A percentile compares a stretch with the other conserved stretches of the same genome.
Conservation (phyloP, 2,329 filamentous ascomycete species). For the Penicillium sp. region DNA sequence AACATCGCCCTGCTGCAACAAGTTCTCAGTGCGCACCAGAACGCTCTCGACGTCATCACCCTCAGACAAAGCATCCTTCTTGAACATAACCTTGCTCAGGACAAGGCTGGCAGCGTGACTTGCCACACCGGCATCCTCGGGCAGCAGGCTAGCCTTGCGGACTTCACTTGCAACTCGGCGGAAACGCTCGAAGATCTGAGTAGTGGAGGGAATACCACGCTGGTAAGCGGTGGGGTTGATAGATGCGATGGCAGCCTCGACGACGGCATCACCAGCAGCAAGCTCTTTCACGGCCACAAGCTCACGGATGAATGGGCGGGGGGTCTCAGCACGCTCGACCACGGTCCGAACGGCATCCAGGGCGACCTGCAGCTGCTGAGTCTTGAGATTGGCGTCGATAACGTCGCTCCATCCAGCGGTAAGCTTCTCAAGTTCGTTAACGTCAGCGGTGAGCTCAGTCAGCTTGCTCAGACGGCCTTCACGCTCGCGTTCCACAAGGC, state of each 20-base stretch:
- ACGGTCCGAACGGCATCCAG: constrained; percentile 84
- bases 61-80: constrained; percentile 74
- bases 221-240: constrained; percentile 93
- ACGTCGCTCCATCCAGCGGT: constrained; percentile 84
- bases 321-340: constrained; percentile 63
- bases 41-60: constrained; percentile 91
- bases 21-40: constrained; percentile 75
- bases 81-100: constrained; percentile 90
- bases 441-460: constrained; percentile 64
- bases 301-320: constrained; percentile 81
- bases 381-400: constrained; percentile 80
- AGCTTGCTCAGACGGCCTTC: constrained; percentile 78
- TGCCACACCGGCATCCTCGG: constrained; percentile 86
- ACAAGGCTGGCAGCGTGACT: constrained; percentile 85
- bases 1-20: constrained; percentile 84
- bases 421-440: constrained; percentile 76
- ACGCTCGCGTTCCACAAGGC: constrained; percentile 79
- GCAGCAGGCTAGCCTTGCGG: constrained; percentile 82
- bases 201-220: constrained; percentile 70
- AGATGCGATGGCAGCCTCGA: constrained; percentile 88
- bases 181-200: constrained; percentile 91
- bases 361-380: constrained; percentile 91
- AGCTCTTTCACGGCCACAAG: constrained; percentile 91
- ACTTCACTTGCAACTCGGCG: constrained; percentile 84
- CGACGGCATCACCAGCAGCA: constrained; percentile 70